Conservation (phyloP, 192 early-diverging fungal genomes). For the Entrophospora sp. region DNA sequence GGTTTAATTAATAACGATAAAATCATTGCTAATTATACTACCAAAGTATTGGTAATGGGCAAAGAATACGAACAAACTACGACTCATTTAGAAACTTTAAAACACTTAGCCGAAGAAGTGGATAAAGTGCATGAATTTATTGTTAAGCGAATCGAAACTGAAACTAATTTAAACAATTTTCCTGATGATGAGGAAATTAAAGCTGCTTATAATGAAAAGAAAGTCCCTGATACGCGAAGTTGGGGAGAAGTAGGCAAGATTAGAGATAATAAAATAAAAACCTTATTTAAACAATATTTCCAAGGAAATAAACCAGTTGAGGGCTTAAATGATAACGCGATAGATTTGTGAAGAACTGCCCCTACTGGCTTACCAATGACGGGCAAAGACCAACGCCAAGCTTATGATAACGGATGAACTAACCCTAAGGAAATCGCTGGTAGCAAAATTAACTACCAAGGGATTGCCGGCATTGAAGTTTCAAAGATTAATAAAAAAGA, state of each 20-base stretch:
- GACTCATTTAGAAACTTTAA: neutral
- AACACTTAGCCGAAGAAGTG: neutral
- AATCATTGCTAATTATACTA: neutral
- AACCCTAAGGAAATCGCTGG: neutral
- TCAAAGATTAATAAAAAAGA: neutral
- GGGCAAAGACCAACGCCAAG: neutral
- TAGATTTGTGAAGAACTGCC: neutral
- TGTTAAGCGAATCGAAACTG: neutral
- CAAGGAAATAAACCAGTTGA: neutral
- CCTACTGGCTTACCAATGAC: neutral
- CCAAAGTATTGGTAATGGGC: neutral
- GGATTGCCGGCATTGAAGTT: neutral
- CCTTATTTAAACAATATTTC: conserved; percentile 10
- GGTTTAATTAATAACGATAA: conserved; percentile 1
- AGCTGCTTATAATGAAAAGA: neutral
- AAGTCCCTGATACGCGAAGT: neutral
- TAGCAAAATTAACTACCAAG: neutral
- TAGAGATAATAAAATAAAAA: neutral
- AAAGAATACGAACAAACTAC: neutral
- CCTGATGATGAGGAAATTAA: neutral
- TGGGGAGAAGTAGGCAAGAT: neutral
- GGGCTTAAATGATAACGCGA: neutral
- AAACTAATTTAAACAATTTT: conserved; percentile 6
- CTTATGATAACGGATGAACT: neutral
- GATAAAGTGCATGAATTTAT: neutral